Percentiles rank a stretch among this genome's conserved stretches.
Conservation (phyloP, 257 asterid species). For the Plantago ovata region DNA sequence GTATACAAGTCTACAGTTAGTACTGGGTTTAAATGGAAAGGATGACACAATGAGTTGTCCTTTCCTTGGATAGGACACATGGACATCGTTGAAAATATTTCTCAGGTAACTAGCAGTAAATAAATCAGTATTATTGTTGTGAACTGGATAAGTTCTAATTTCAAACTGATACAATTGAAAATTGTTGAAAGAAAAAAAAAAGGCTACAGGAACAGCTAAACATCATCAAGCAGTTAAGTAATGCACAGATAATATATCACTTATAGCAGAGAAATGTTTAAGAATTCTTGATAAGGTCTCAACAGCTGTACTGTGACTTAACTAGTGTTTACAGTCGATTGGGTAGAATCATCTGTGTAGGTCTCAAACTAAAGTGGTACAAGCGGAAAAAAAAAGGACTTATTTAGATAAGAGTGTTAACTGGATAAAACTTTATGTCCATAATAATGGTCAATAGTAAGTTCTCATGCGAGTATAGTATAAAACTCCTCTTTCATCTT, state of each 20-base stretch:
- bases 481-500: no score
- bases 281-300: neutral
- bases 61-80: neutral
- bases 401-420: no score
- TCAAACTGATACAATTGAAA: neutral
- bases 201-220: neutral
- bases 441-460: no score
- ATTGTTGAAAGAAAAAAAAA: neutral
- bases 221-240: neutral
- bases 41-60: neutral
- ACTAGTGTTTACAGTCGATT: neutral
- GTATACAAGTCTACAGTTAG: neutral
- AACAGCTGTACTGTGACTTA: neutral
- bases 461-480: no score
- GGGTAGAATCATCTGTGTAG: no score
- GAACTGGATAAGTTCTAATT: neutral
- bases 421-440: no score
- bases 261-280: no score
- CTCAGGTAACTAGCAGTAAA: neutral
- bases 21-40: neutral
- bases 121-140: neutral
- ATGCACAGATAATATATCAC: no score
- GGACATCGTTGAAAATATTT: neutral
- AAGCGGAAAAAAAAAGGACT: no score
- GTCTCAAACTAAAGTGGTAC: no score